Evolutionary conservation across 257 asterid species (phyloP), one percentile per base, ranked within the genome.

Genomic region (Salvia miltiorrhiza): DNA sequence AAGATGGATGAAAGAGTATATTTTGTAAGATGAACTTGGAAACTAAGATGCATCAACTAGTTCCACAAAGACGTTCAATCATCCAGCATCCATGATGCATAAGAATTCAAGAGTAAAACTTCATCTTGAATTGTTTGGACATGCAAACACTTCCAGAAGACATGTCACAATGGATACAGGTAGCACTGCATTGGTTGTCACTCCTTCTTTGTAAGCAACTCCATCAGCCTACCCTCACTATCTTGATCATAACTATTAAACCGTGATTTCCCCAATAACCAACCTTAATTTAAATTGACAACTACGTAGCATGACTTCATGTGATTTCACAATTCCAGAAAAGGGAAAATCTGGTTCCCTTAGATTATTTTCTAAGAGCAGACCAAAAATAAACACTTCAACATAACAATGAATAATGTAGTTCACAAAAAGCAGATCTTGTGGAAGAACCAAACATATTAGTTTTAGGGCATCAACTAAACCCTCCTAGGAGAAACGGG

Each of bases 381-480:
- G 17, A 7, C 37, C 12, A 14, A 45, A 68, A 35, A 56, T 4
- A 20, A 7, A 65, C 53, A 57, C 45, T 44, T 69, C 9, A 52
- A 35, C 55, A 13, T 65, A 23, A 50, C n/a, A 39, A 14, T 19
- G 30, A n/a, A 44, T 58, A 61, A 72, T 75, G 75, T 78, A 71
- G 83, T 61, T 63, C 63, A 75, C 73, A 49, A 7, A 75, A 65
- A 74, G 59, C 74, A 75, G 87, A 85, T 83, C 90, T 72, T 79
- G 55, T 35, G 41, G 23, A 61, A 71, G 57, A 78, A 65, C 64
- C 55, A 43, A 5, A 69, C 67, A n/a, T 30, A 60, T 52, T 20
- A 79, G 63, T 45, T 39, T 60, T 47, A 30, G 67, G 62, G 61
- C 26, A 60, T 39, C 47, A 82, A 33, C 55, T 48, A 28, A 63